Evolutionary conservation across 306 rosid genomes (phyloP).

Genomic region (Amphicarpaea edgeworthii): DNA sequence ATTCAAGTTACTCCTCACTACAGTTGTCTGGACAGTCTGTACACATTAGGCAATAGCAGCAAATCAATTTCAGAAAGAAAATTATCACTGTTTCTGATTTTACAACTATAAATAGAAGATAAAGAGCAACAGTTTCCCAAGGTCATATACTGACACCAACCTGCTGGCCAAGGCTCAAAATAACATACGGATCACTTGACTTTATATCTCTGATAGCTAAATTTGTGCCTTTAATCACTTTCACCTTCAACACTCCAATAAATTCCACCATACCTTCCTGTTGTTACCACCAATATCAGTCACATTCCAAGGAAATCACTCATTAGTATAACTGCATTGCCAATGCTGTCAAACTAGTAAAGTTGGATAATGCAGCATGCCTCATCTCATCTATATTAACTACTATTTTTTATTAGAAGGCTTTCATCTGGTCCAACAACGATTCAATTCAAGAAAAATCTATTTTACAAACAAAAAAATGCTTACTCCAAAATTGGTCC

Average conservation of each 20-base stretch:
- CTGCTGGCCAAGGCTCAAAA: constrained; percentile 90
- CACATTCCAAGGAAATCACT: constrained; percentile 46
- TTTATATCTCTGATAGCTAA: constrained; percentile 95
- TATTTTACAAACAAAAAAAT: constrained; percentile 29
- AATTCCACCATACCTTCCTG: constrained; percentile 97
- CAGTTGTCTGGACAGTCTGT: constrained; percentile 76
- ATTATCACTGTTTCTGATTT: constrained; percentile 34
- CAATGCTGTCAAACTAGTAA: constrained; percentile 36
- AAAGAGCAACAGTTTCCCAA: constrained; percentile 32
- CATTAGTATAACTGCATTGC: constrained; percentile 29
- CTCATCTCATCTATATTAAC: constrained; percentile 42
- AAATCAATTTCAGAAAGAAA: constrained; percentile 45
- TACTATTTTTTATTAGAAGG: constrained; percentile 25
- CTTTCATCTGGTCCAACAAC: constrained; percentile 32
- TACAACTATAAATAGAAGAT: constrained; percentile 30
- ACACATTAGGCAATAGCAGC: constrained; percentile 41
- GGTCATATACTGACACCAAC: constrained; percentile 53
- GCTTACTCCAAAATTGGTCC: constrained; percentile 27
- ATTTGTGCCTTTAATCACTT: constrained; percentile 84
- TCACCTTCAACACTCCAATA: constrained; percentile 91
- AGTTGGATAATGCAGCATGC: constrained; percentile 44
- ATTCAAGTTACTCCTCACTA: constrained; percentile 82
- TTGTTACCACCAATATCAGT: constrained; percentile 53
- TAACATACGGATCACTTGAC: constrained; percentile 96
- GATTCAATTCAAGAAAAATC: constrained; percentile 27